phyloP scores from a whole-genome alignment of 495 filamentous ascomycete genomes.

The Gamarada debralockiae region DNA sequence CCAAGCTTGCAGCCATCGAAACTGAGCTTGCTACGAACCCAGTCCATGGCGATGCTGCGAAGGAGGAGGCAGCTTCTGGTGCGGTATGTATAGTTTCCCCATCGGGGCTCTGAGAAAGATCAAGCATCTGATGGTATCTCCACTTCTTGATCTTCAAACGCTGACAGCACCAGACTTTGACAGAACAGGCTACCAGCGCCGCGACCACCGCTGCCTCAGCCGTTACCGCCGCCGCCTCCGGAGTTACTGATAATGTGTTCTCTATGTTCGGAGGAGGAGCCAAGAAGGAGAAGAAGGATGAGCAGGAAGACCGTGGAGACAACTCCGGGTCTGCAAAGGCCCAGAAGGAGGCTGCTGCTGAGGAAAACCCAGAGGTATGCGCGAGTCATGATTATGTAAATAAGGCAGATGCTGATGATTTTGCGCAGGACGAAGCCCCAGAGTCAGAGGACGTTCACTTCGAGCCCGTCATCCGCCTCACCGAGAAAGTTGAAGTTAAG shows the following conservation, averaged over 20 bases:
- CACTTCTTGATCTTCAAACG: background rate
- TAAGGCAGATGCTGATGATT: background rate
- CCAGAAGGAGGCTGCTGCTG: slow-evolving; percentile 63
- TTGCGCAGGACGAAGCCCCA: slow-evolving; percentile 59
- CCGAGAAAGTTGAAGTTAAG: slow-evolving; percentile 93
- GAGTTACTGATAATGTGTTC: slow-evolving; percentile 75
- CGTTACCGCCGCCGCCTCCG: slow-evolving; percentile 42
- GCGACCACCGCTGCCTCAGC: slow-evolving; percentile 37
- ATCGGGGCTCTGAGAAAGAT: no score
- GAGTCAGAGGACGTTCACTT: slow-evolving; percentile 93
- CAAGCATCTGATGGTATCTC: background rate
- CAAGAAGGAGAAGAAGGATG: slow-evolving; percentile 77
- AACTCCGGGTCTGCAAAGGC: slow-evolving; percentile 84
- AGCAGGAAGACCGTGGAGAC: slow-evolving; percentile 68
- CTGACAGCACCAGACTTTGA: slow-evolving; percentile 28
- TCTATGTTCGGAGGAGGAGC: slow-evolving; percentile 97
- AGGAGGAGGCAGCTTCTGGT: slow-evolving; percentile 32
- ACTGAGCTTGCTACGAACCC: slow-evolving; percentile 17
- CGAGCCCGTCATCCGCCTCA: slow-evolving; percentile 91
- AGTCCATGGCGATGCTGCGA: slow-evolving; percentile 33
- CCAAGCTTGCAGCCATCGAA: slow-evolving; percentile 13
- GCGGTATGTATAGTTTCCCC: slow-evolving; percentile 8
- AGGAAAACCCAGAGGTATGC: slow-evolving; percentile 35
- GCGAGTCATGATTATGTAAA: background rate
- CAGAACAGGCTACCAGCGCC: slow-evolving; percentile 36